Percentiles rank a stretch among this genome's conserved stretches.
phyloP scores from a whole-genome alignment of 2,329 filamentous ascomycete genomes.

The Coniochaeta ligniaria region DNA sequence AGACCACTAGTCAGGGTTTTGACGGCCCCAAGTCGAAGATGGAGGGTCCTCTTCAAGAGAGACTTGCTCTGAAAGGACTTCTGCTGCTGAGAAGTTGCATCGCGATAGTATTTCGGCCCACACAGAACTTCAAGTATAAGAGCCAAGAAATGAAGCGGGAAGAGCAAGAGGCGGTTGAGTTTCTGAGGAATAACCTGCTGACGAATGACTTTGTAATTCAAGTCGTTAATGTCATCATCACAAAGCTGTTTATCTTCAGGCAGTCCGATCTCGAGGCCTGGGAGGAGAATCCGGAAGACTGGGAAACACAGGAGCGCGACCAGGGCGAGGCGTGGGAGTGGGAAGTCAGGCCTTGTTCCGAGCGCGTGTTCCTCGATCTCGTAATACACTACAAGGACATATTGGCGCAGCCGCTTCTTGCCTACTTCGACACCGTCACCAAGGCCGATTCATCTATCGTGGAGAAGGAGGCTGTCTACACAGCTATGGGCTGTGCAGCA shows the following conservation, averaged over 20 bases:
- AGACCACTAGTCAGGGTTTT: slow-evolving; percentile 26
- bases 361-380: slow-evolving; percentile 88
- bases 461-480: slow-evolving; percentile 91
- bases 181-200: slow-evolving; percentile 68
- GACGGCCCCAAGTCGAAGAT: slow-evolving; percentile 38
- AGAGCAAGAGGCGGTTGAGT: slow-evolving; percentile 59
- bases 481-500: slow-evolving; percentile 80
- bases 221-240: slow-evolving; percentile 79
- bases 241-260: slow-evolving; percentile 81
- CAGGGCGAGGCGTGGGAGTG: slow-evolving; percentile 85
- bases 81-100: slow-evolving; percentile 76
- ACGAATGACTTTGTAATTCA: slow-evolving; percentile 70
- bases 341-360: slow-evolving; percentile 83
- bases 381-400: slow-evolving; percentile 82
- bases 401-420: slow-evolving; percentile 69
- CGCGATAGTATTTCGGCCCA: slow-evolving; percentile 75
- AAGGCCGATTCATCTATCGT: slow-evolving; percentile 61
- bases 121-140: slow-evolving; percentile 77
- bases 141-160: slow-evolving; percentile 69
- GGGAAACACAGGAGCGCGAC: slow-evolving; percentile 85
- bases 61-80: slow-evolving; percentile 74
- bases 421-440: slow-evolving; percentile 75
- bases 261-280: slow-evolving; percentile 81
- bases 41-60: slow-evolving; percentile 64
- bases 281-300: slow-evolving; percentile 92